Conservation (phyloP, 192 early-diverging fungal species). For the Geranomyces variabilis region DNA sequence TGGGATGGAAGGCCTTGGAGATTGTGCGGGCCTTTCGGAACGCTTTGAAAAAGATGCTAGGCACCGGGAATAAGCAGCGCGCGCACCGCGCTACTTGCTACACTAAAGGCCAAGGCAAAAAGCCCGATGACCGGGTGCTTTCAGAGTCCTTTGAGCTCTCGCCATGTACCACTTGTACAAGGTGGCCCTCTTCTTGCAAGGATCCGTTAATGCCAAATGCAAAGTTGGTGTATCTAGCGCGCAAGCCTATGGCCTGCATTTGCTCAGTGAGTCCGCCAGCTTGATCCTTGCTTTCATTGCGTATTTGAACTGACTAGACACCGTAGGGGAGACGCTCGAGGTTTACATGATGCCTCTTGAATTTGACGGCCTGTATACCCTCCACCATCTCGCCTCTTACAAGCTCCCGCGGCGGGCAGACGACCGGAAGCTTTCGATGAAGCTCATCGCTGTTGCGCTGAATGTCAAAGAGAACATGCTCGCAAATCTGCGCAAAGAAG, state of each 20-base stretch:
- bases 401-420: not conserved
- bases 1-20: no score
- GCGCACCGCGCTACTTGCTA: not conserved
- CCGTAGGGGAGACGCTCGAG: not conserved
- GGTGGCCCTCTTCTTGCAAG: slow-evolving; percentile 14
- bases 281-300: not conserved
- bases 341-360: not conserved
- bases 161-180: slow-evolving; percentile 3
- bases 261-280: slow-evolving; percentile 9
- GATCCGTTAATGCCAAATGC: not conserved
- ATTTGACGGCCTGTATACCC: not conserved
- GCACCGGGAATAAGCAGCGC: no score
- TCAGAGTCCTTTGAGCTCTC: not conserved
- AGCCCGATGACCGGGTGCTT: not conserved
- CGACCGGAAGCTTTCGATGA: not conserved
- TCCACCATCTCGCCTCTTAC: not conserved
- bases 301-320: not conserved
- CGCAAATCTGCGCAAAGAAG: not conserved
- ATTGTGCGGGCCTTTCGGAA: no score
- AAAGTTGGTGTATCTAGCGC: not conserved
- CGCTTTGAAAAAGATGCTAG: no score
- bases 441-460: not conserved
- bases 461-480: not conserved
- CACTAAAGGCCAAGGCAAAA: not conserved
- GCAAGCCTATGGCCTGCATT: not conserved